Conservation (phyloP, 345 rosid species). For the Adansonia digitata region DNA sequence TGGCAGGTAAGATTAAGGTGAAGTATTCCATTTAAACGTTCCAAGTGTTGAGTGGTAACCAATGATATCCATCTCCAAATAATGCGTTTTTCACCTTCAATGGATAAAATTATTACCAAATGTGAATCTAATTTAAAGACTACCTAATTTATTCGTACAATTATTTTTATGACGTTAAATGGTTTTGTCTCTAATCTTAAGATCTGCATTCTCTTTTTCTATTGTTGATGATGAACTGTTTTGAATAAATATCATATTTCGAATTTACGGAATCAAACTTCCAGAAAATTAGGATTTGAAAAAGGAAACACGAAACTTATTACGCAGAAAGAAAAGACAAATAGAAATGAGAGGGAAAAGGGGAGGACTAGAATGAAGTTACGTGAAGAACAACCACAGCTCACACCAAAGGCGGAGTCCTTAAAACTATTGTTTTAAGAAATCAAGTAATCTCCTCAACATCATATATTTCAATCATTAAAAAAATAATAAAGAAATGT, state of each 20-base stretch:
- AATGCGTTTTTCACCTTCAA: no score
- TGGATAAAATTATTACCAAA: no score
- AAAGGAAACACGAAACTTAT: not conserved
- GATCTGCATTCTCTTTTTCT: no score
- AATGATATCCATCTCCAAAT: no score
- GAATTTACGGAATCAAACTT: not conserved
- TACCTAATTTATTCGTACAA: no score
- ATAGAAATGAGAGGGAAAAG: not conserved
- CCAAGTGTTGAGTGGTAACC: not conserved
- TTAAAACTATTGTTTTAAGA: not conserved
- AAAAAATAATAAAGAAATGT: not conserved
- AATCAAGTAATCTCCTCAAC: not conserved
- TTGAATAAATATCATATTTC: not conserved
- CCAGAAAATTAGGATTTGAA: not conserved
- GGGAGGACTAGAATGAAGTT: not conserved
- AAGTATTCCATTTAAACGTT: not conserved
- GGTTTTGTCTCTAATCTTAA: no score
- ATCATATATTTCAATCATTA: not conserved
- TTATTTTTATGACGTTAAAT: no score
- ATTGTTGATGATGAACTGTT: no score
- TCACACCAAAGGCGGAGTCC: not conserved
- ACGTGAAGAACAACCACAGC: not conserved
- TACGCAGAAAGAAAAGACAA: not conserved
- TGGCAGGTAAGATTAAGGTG: not conserved
- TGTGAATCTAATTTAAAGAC: no score